Percentiles rank a stretch among this genome's conserved stretches.
phyloP scores from a whole-genome alignment of 2,329 filamentous ascomycete genomes.

The Colletotrichum kahawae region DNA sequence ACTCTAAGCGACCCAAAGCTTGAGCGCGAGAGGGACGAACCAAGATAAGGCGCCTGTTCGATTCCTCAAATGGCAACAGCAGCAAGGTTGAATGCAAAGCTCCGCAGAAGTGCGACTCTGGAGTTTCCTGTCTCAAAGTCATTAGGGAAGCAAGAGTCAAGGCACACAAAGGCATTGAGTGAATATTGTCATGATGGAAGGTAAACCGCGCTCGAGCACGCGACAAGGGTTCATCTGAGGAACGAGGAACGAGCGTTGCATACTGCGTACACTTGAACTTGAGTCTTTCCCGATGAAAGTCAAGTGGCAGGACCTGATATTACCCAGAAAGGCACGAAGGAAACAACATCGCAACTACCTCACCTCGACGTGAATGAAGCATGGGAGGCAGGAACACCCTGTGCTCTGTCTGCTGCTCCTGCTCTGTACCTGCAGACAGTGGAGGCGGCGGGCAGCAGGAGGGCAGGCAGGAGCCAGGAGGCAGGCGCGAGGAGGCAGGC shows the following conservation, averaged over 20 bases:
- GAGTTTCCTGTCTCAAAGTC: not conserved
- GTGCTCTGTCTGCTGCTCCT: not conserved
- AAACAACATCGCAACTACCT: not conserved
- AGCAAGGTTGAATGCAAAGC: not conserved
- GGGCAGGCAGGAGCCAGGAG: not conserved
- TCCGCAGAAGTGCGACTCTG: not conserved
- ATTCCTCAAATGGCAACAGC: not conserved
- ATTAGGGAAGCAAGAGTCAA: not conserved
- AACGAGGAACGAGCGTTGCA: not conserved
- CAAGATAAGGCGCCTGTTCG: not conserved
- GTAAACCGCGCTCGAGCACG: not conserved
- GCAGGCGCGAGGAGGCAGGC: not conserved
- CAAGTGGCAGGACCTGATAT: not conserved
- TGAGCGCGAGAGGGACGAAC: not conserved
- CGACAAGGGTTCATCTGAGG: not conserved
- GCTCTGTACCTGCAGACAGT: not conserved
- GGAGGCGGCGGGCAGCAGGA: not conserved
- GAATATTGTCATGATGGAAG: not conserved
- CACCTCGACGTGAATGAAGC: not conserved
- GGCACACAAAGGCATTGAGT: not conserved
- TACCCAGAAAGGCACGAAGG: not conserved
- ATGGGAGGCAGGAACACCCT: not conserved
- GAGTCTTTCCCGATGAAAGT: not conserved
- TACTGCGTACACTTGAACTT: not conserved
- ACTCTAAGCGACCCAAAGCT: not conserved